Base-by-base conservation (phyloP, 1,284 basidiomycete species). In the Apiotrichum gracile region DNA sequence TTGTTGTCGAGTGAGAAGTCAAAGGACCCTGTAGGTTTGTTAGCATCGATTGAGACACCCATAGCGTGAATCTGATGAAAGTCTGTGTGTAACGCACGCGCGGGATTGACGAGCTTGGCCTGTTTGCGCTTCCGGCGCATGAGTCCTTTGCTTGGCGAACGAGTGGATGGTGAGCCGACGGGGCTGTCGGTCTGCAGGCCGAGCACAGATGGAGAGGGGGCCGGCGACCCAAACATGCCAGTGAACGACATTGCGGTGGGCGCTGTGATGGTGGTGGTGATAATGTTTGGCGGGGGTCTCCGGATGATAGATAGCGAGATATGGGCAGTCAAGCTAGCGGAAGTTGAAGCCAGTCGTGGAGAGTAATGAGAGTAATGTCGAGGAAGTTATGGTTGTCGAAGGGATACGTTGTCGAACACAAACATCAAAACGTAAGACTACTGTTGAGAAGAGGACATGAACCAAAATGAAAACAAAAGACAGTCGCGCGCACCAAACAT, bases 101-200 rank as follows among this genome's bases (percentile, higher is more conserved):
- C 51, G 14, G 51, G 51, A 38, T 52, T 52, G 9, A 52, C 26
- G 10, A 52, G 51, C 19, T 33, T 52, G 22, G 46, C 51, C 39
- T 52, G 51, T 25, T 52, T 52, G 13, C 51, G 45, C 45, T 48
- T 47, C 33, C 42, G 42, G 33, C 45, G 51, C n/a, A 47, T 27
- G 34, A 29, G 22, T 33, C 25, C 45, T 22, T 33, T 37, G 21
- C 43, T 43, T 16, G 50, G 43, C n/a, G 43, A 45, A 25, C 27
- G 21, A 46, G 39, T 40, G 16, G 50, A 39, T 9, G 43, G 34
- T 1, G 43, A 31, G 31, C 31, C 31, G 31, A 14, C 13, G 17
- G 43, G 43, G 17, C 43, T 45, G 21, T 45, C 29, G 13, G 43
- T 34, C n/a, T 33, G 27, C n/a, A 24, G 22, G 13, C 29, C 25